Conservation (phyloP, 2,329 filamentous ascomycete species). For the Acrocalymma vagum region DNA sequence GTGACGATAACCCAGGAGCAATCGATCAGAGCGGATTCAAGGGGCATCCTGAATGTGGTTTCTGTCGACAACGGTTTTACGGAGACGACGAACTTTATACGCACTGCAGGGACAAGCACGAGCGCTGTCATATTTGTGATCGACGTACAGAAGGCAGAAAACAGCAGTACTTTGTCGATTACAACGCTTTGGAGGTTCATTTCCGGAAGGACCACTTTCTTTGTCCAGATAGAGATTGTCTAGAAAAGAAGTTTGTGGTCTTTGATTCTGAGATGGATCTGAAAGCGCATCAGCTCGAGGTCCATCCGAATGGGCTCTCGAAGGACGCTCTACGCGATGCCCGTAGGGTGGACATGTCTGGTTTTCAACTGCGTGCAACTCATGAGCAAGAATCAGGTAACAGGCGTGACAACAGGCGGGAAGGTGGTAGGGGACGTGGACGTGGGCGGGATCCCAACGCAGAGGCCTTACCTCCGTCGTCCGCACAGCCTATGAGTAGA, state of each 20-base stretch:
- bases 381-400: slow-evolving; percentile 72
- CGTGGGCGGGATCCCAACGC: slow-evolving; percentile 87
- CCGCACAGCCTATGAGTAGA: slow-evolving; percentile 80
- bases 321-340: slow-evolving; percentile 87
- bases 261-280: slow-evolving; percentile 95
- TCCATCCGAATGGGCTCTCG: slow-evolving; percentile 80
- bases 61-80: slow-evolving; percentile 92
- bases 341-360: slow-evolving; percentile 83
- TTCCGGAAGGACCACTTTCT: slow-evolving; percentile 88
- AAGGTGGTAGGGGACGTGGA: slow-evolving; percentile 61
- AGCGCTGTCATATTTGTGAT: slow-evolving; percentile 95
- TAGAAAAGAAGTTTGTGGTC: slow-evolving; percentile 97
- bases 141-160: slow-evolving; percentile 67
- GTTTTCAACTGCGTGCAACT: slow-evolving; percentile 79
- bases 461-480: slow-evolving; percentile 78
- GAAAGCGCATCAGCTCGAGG: slow-evolving; percentile 88
- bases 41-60: slow-evolving; percentile 92
- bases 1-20: slow-evolving; percentile 89
- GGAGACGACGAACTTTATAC: slow-evolving; percentile 94
- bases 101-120: slow-evolving; percentile 93
- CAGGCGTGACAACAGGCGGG: slow-evolving; percentile 49
- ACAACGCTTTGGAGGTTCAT: slow-evolving; percentile 84
- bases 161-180: slow-evolving; percentile 92
- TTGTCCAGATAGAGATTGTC: slow-evolving; percentile 83
- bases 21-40: slow-evolving; percentile 95